Conservation (phyloP, 2,329 filamentous ascomycete genomes). For the Pestalotiopsis sp. region DNA sequence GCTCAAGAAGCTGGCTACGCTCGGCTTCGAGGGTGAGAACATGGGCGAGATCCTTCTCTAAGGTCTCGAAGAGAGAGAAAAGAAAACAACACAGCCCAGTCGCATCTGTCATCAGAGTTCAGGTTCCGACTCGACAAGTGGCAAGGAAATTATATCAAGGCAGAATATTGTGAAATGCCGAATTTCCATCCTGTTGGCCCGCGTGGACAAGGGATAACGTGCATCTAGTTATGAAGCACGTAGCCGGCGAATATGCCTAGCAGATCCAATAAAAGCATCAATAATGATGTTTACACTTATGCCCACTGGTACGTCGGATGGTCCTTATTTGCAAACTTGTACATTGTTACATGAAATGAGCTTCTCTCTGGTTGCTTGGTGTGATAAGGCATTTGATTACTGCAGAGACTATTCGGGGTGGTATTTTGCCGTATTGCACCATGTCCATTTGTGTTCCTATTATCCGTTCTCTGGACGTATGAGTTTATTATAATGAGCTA, state of each 20-base stretch:
- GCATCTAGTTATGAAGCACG: background rate
- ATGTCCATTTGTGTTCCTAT: no score
- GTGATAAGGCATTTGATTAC: no score
- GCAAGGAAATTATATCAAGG: slow-evolving; percentile 28
- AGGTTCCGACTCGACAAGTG: slow-evolving; percentile 12
- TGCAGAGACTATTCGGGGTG: no score
- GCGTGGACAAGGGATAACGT: background rate
- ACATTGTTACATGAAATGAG: no score
- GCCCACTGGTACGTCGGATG: background rate
- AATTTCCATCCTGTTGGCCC: background rate
- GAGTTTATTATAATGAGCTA: no score
- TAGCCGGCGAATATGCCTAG: background rate
- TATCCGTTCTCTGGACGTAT: no score
- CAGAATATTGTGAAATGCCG: slow-evolving; percentile 69
- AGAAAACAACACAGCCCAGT: slow-evolving; percentile 4
- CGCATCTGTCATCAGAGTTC: slow-evolving; percentile 14
- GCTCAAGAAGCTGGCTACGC: slow-evolving; percentile 67
- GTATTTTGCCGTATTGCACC: no score
- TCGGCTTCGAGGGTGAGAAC: slow-evolving; percentile 89
- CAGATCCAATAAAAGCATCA: background rate
- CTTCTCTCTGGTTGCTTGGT: no score
- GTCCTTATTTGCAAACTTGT: background rate
- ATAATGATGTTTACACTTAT: background rate
- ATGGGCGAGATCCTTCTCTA: slow-evolving; percentile 69
- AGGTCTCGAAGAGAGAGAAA: slow-evolving; percentile 10